Evolutionary conservation across 768 basidiomycete genomes (phyloP), one percentile per base, ranked within the genome.

Genomic region (Pulveroboletus ravenelii): DNA sequence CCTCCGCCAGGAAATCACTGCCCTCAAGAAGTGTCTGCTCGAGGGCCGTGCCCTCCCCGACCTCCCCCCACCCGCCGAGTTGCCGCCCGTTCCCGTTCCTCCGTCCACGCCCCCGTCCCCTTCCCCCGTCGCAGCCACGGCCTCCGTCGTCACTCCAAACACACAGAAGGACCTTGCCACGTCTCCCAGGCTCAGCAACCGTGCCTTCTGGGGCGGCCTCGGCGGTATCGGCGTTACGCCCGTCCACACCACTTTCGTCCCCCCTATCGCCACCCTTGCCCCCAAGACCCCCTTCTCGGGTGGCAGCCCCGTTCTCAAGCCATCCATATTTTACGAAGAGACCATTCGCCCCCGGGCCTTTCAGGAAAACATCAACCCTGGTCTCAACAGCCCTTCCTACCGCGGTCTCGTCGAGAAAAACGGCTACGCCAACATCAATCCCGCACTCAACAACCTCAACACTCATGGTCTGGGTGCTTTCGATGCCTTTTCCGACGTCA

Each of bases 161-260:
- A 83, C 82, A 0, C 81, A 85, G 59, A 93, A 93, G 56, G 89
- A 93, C 54, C 71, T 89, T 6, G 79, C 85, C 2, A 76, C 77
- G 1, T 81, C 83, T 1, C 82, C 83, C 10, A 74, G 81, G 37
- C 67, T 81, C 48, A 71, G 71, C 43, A 62, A 60, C 41, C 43
- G 74, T 67, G 44, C 73, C 64, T 92, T 93, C 76, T 95, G 93
- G 93, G 91, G 89, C 34, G 88, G 87, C n/a, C 70, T 72, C 43
- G 72, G 74, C n/a, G 70, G 74, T 25, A 82, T 83, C 49, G 88
- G 89, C 2, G 76, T 87, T 57, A 93, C 89, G 0, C 87, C 87
- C 35, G 90, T 93, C 20, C 91, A 94, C 63, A 82, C 89, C 3
- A 81, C 90, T 0, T 76, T 93, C 38, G 78, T 92, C 34, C 89